Conservation (phyloP, 768 basidiomycete species). For the Cantharellus cinnabarinus region DNA sequence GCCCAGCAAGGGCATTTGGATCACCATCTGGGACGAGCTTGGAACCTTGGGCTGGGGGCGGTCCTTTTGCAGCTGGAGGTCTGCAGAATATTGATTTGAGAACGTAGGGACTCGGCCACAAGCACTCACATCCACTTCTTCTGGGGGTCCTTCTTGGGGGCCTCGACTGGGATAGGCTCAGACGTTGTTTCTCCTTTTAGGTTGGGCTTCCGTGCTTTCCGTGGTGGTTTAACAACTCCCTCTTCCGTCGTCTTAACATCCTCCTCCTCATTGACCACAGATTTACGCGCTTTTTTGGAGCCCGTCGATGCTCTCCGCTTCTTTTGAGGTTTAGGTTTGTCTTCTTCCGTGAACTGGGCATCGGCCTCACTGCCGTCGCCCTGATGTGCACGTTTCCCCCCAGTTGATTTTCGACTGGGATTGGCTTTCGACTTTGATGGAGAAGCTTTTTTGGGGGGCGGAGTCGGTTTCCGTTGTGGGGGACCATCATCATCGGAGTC, state of each 20-base stretch:
- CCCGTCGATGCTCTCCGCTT: not conserved
- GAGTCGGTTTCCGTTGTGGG: too few species aligned
- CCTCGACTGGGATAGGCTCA: not conserved
- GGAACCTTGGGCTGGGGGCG: conserved; percentile 24
- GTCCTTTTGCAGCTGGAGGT: not conserved
- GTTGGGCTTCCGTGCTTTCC: too few species aligned
- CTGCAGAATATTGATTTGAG: not conserved
- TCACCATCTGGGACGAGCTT: conserved; percentile 45
- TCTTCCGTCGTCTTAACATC: too few species aligned
- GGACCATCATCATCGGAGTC: not conserved
- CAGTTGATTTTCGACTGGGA: not conserved
- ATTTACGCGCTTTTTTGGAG: too few species aligned
- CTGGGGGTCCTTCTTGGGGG: not conserved
- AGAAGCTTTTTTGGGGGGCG: not conserved
- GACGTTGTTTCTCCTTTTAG: too few species aligned
- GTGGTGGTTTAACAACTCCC: too few species aligned
- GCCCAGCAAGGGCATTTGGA: conserved; percentile 56
- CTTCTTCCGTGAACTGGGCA: not conserved
- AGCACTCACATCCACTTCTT: not conserved
- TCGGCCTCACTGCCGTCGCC: not conserved
- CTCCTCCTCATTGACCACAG: too few species aligned
- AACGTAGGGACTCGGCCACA: too few species aligned
- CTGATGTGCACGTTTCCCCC: not conserved
- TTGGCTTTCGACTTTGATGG: not conserved
- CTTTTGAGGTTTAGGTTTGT: not conserved